These are phyloP conservation scores for Periconia digitata DNA, from an alignment of 2,329 filamentous ascomycete species.

Conservation along the genomic window DNA sequence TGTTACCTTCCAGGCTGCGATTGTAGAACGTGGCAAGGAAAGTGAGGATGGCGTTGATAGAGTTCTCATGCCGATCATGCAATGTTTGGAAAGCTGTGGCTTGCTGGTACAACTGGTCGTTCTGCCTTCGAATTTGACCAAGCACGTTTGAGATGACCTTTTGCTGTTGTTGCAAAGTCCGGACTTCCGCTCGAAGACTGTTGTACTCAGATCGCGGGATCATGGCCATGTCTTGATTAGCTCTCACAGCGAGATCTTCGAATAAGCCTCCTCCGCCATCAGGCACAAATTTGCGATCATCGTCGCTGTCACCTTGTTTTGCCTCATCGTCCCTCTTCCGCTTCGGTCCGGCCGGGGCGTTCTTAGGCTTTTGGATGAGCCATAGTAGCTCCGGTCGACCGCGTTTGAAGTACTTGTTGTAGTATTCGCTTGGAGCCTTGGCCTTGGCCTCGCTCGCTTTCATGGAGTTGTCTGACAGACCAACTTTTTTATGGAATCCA, in stretches of 20 bases:
- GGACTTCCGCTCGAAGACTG: constrained; percentile 76
- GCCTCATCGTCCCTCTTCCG: constrained; percentile 58
- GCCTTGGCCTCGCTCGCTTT: constrained; percentile 95
- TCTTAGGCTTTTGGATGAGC: constrained; percentile 95
- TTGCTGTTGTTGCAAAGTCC: constrained; percentile 82
- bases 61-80: constrained; percentile 96
- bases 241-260: constrained; percentile 43
- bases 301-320: constrained; percentile 71
- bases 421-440: constrained; percentile 98
- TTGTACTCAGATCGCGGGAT: constrained; percentile 73
- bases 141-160: constrained; percentile 83
- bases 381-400: constrained; percentile 90
- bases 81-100: constrained; percentile 86
- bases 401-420: constrained; percentile 92
- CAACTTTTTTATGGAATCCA: constrained; percentile 57
- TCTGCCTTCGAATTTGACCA: constrained; percentile 76
- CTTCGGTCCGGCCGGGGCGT: constrained; percentile 56
- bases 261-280: constrained; percentile 43
- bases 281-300: constrained; percentile 54
- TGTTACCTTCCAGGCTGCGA: constrained; percentile 84
- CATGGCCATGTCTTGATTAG: constrained; percentile 50
- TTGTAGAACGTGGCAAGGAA: constrained; percentile 97
- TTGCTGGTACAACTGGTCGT: constrained; percentile 84
- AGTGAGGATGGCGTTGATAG: constrained; percentile 97
- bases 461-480: constrained; percentile 96